phyloP scores from a whole-genome alignment of 2,329 filamentous ascomycete species.

The Cercospora sojina region DNA sequence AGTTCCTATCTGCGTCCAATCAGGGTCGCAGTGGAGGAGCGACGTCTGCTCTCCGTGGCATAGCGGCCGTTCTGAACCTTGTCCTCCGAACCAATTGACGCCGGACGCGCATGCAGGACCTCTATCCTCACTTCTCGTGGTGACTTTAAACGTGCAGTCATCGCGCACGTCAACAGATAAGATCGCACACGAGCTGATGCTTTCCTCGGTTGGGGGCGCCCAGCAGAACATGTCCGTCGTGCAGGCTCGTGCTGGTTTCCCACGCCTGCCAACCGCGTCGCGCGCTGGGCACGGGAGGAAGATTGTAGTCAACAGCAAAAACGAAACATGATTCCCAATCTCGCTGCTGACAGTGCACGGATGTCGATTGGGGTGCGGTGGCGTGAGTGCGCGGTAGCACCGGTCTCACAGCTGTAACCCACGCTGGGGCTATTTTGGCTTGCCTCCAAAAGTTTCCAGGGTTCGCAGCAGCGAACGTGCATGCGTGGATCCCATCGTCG shows the following conservation, averaged over 20 bases:
- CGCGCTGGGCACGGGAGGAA: not conserved
- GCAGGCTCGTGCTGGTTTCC: not conserved
- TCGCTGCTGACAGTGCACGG: slow-evolving; percentile 5
- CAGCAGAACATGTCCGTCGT: not conserved
- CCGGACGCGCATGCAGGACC: not conserved
- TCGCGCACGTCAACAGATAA: slow-evolving; percentile 7
- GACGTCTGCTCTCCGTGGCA: not conserved
- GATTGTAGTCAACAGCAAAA: not conserved
- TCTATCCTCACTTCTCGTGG: not conserved
- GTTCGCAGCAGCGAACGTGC: not conserved
- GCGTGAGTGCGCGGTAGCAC: not conserved
- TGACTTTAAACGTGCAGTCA: slow-evolving; percentile 13
- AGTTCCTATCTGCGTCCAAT: slow-evolving; percentile 5
- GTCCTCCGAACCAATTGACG: slow-evolving; percentile 1
- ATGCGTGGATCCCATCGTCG: not conserved
- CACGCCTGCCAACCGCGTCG: slow-evolving; percentile 3
- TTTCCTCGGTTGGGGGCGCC: not conserved
- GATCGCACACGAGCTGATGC: slow-evolving; percentile 4
- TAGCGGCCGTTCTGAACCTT: not conserved
- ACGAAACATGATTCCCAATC: not conserved
- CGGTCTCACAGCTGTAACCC: not conserved
- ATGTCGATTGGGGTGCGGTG: not conserved
- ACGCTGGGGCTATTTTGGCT: not conserved
- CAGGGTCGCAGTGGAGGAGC: not conserved
- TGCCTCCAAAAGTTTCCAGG: not conserved